Base-by-base conservation (phyloP, 305 asterid genomes). In the Nicotiana rustica region DNA sequence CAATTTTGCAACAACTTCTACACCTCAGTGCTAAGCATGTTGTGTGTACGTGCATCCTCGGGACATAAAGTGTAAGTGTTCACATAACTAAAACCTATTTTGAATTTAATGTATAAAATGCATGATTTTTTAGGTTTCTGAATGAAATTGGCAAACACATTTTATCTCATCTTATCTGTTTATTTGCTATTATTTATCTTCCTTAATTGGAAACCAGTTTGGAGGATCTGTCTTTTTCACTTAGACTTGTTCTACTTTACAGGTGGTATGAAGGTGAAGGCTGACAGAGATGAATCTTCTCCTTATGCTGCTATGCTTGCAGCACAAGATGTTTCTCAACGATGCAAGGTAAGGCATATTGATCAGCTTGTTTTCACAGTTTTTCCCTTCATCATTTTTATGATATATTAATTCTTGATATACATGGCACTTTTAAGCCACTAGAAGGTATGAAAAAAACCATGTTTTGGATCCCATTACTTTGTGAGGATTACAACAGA, bases 291-390 rank as follows among this genome's bases (percentile, higher is more conserved):
- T 82, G 98, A 94, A 83, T 94, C 98, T 44, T 94, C 98, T 71
- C 98, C 98, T 1, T 92, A 94, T 81, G 97, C 98, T n/a, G 97
- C 98, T 86, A 94, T 94, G 98, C 96, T 88, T 84, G 90, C 90
- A 18, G 89, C 90, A 35, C 90, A 88, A 71, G 90, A 86, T 81
- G 87, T 88, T 78, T 80, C 90, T 38, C 86, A 79, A 79, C 86
- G 90, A 82, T 88, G 90, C 90, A 88, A 88, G 90, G 90, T 88
- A 1, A 52, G 47, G 52, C 1, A 15, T 25, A 75, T 52, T 25
- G 35, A 9, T 41, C 59, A 41, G 36, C 25, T 29, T 41, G 77
- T 3, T 41, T 12, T 41, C 2, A 13, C 59, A 41, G 25, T 35
- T 3, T 13, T 64, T 21, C 4, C 35, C 19, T 33, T 47, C 52